Conservation (phyloP, 306 rosid genomes). For the Quercus aquifolioides region DNA sequence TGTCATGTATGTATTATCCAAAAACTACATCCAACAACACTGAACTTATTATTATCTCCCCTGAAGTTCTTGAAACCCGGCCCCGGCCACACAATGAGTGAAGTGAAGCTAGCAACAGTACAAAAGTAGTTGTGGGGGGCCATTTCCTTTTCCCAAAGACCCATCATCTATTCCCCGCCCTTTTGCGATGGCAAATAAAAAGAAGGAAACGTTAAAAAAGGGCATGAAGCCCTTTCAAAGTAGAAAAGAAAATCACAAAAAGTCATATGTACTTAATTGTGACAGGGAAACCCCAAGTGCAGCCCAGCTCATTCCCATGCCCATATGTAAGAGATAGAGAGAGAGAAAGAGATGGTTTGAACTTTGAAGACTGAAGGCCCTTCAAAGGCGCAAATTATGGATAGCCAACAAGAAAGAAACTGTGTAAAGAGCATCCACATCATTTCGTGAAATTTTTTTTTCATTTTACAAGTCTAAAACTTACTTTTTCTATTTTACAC, state of each 20-base stretch:
- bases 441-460: no score
- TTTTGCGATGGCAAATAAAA: conserved; percentile 18
- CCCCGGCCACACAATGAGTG: not conserved
- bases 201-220: not conserved
- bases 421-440: conserved; percentile 24
- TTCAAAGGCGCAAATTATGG: conserved; percentile 67
- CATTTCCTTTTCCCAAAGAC: conserved; percentile 28
- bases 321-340: conserved; percentile 23
- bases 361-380: conserved; percentile 4
- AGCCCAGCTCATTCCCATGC: conserved; percentile 44
- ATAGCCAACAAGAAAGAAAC: conserved; percentile 29
- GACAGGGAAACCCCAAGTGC: conserved; percentile 44
- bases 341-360: not conserved
- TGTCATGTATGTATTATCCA: not conserved
- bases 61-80: not conserved
- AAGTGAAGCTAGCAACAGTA: conserved; percentile 8
- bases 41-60: not conserved
- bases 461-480: no score
- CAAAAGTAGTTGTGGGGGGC: conserved; percentile 19
- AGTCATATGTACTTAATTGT: conserved; percentile 20
- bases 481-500: no score
- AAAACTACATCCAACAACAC: not conserved
- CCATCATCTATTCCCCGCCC: conserved; percentile 15
- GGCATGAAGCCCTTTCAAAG: not conserved
- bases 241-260: not conserved